A percentile compares a stretch with the other conserved stretches of the same genome.
Evolutionary conservation across 1,284 basidiomycete genomes (phyloP).

Genomic region (Xerocomus minutiporus): DNA sequence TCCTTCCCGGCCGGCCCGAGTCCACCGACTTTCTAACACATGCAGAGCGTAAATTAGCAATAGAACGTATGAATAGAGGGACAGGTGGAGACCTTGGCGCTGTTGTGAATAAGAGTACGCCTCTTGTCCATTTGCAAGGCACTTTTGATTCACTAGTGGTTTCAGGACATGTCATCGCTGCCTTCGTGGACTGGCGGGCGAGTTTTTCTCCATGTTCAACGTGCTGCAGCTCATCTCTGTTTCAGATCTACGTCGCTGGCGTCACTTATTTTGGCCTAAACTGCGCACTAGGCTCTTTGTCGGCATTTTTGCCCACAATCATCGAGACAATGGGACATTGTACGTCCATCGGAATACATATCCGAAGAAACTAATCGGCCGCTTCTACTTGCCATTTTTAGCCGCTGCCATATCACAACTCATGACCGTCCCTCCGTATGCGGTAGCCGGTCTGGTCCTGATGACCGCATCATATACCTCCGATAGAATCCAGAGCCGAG

Average conservation of each 20-base stretch:
- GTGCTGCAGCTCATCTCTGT: background rate
- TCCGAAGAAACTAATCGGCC: background rate
- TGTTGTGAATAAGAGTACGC: constrained; percentile 59
- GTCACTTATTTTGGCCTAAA: constrained; percentile 79
- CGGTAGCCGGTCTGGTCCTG: constrained; percentile 65
- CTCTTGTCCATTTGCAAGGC: background rate
- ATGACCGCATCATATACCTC: constrained; percentile 61
- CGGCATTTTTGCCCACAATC: constrained; percentile 83
- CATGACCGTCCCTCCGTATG: constrained; percentile 80
- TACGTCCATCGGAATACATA: constrained; percentile 21
- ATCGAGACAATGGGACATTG: constrained; percentile 67
- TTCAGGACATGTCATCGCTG: constrained; percentile 53
- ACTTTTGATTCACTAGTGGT: background rate
- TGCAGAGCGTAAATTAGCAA: constrained; percentile 66
- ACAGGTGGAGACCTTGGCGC: constrained; percentile 64
- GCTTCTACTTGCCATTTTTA: constrained; percentile 15
- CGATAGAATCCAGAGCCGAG: constrained; percentile 70
- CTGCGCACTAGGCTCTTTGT: constrained; percentile 71
- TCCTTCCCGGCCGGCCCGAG: constrained; percentile 77
- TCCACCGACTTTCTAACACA: constrained; percentile 67
- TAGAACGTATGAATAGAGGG: constrained; percentile 71
- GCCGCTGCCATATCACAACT: constrained; percentile 57
- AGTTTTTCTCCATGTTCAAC: constrained; percentile 16
- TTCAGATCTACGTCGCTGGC: constrained; percentile 57
- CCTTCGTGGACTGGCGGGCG: constrained; percentile 71